Percentiles rank a stretch among this genome's conserved stretches.
Evolutionary conservation across 108 stramenopile species (phyloP).

Genomic region (Conticribra guillardii): DNA sequence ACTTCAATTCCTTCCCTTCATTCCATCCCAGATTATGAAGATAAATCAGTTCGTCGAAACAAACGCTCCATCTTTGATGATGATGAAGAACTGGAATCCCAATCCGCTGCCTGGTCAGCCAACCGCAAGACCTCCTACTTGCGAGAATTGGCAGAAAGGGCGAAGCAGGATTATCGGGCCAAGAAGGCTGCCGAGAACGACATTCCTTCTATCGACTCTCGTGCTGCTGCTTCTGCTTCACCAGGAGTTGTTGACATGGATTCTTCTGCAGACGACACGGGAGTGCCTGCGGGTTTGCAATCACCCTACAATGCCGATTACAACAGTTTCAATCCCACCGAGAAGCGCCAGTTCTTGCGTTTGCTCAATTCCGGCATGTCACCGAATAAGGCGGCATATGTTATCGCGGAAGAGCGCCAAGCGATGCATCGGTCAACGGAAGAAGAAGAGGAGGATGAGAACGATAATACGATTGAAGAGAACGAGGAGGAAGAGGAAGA

Average conservation of each 20-base stretch:
- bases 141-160: constrained; percentile 55
- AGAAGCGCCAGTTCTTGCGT: constrained; percentile 80
- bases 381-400: constrained; percentile 42
- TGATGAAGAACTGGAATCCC: constrained; percentile 42
- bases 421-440: not conserved
- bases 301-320: constrained; percentile 52
- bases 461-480: constrained; percentile 27
- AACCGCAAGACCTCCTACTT: constrained; percentile 55
- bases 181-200: constrained; percentile 18
- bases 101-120: constrained; percentile 37
- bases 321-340: constrained; percentile 58
- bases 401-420: constrained; percentile 25
- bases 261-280: too few species aligned
- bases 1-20: not conserved
- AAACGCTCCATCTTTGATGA: constrained; percentile 16
- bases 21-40: not conserved
- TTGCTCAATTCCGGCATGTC: constrained; percentile 70
- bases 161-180: constrained; percentile 57
- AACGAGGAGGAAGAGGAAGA: constrained; percentile 27
- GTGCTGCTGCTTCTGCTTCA: not conserved
- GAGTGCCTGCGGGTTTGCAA: not conserved
- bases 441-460: constrained; percentile 31
- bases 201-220: not conserved
- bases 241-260: not conserved
- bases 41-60: not conserved